Conservation (phyloP, 805 yeast genomes). For the Komagataella kurtzmanii region DNA sequence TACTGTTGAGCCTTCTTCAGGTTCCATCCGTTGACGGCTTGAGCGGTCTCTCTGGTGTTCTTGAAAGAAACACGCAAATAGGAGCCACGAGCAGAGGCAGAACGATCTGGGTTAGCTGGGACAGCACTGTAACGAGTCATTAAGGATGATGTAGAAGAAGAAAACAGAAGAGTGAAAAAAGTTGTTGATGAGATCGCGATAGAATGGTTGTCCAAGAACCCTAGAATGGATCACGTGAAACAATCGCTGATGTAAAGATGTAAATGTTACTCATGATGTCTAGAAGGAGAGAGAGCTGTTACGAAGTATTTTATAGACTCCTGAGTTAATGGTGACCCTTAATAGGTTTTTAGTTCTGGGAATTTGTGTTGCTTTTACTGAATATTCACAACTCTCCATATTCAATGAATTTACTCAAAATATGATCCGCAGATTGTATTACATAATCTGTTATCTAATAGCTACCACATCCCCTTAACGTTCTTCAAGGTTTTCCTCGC, state of each 20-base stretch:
- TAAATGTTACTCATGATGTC: not conserved
- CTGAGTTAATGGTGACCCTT: too few relatives aligned
- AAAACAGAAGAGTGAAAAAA: not conserved
- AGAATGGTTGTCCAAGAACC: not conserved
- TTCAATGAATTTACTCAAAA: too few relatives aligned
- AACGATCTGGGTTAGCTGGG: constrained; percentile 98
- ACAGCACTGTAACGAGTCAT: constrained; percentile 99
- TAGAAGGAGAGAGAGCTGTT: not conserved
- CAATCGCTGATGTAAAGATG: not conserved
- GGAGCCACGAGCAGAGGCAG: constrained; percentile 98
- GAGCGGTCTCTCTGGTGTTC: constrained; percentile 99
- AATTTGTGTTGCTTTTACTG: too few relatives aligned
- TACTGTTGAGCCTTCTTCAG: constrained; percentile 90
- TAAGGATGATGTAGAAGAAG: constrained; percentile 13
- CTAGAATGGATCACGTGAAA: not conserved
- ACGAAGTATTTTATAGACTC: too few relatives aligned
- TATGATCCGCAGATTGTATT: too few relatives aligned
- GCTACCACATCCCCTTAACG: not conserved
- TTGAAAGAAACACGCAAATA: constrained; percentile 98
- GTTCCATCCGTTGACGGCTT: constrained; percentile 97
- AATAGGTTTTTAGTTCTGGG: too few relatives aligned
- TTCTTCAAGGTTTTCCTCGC: not conserved
- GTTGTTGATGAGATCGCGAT: not conserved
- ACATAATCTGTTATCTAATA: too few relatives aligned
- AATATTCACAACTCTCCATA: too few relatives aligned